Evolutionary conservation across 78 protist genomes (phyloP), one percentile per base, ranked within the genome.

Genomic region (Mantamonas sphyraenae): DNA sequence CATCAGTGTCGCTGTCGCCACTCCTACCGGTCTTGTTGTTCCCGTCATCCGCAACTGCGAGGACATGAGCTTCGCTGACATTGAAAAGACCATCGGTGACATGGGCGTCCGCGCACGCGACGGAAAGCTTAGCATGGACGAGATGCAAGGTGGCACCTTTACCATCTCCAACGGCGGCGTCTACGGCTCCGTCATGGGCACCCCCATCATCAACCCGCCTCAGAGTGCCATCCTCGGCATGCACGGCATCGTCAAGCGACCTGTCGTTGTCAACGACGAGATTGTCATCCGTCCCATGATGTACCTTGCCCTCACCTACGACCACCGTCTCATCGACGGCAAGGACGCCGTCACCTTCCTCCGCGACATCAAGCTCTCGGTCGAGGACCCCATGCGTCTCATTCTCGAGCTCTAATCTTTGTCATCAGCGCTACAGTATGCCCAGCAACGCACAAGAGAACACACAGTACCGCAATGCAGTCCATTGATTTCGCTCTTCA

Each of bases 131-230:
- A 81, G 95, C 55, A 65, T 95, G 28, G 96, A 89, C 59, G 99
- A 96, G 61, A 94, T 93, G 94, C 68, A 77, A 19, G 99, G 99
- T 53, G 98, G 98, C 34, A 94, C 99, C 35, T 96, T 94, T 89
- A 92, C 98, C 58, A 89, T 96, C 79, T 88, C 96, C 28, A 96
- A 96, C 86, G 99, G 99, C 12, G 97, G 98, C 20, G 96, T 92
- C 47, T 95, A 62, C 38, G 98, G 96, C 38, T 85, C 93, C 22
- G 76, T 92, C 79, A 74, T 91, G 81, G 94, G 96, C 50, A 96
- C 96, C 0, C 99, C 99, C 34, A 96, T 96, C 84, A 72, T 96
- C 74, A 93, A 93, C 82, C 89, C 90, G 40, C 97, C 97, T 30
- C 98, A 95, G 85, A 70, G 87, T 0, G 95, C 94, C 30, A 82